Evolutionary conservation across 257 asterid genomes (phyloP), one percentile per base, ranked within the genome.

Genomic region (Nemophila menziesii): DNA sequence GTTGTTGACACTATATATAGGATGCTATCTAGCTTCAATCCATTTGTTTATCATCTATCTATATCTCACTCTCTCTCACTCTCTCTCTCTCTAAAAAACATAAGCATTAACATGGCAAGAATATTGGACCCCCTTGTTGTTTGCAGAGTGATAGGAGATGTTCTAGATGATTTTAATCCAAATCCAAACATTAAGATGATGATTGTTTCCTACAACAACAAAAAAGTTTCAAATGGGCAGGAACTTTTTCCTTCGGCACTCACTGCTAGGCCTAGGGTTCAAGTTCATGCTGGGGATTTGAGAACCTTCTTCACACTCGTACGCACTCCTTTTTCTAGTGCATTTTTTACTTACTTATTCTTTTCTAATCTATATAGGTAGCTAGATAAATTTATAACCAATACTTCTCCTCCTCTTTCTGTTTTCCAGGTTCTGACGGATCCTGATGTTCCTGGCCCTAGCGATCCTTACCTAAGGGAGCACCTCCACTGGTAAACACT

Each of bases 401-500:
- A n/a, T n/a, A n/a, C n/a, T n/a, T n/a, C n/a, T n/a, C n/a, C n/a
- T 11, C 1, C 13, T 38, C n/a, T 38, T 26, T 26, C 10, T 26
- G 10, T 0, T 10, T 6, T 60, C 69, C 78, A 81, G 94, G 65
- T 86, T 15, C 69, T 86, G 84, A 71, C 83, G 15, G 96, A 86
- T 43, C 96, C 93, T 33, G 96, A 85, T 64, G 93, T 78, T 55
- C 96, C 93, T 0, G 86, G 92, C 46, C 96, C 96, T 12, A 82
- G 94, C 48, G 96, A 86, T 54, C 94, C 96, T 50, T 79, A 86
- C 56, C 65, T 73, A 39, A 67, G 67, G 41, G 96, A 86, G 68
- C 90, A 79, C 52, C 86, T 86, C 39, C 96, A 86, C 9, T 86
- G 94, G 96, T 85, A 66, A 14, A 5, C 36, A 29, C 36, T 29